Evolutionary conservation across 179 eudicot species (phyloP).

Genomic region (Beta corolliflora): DNA sequence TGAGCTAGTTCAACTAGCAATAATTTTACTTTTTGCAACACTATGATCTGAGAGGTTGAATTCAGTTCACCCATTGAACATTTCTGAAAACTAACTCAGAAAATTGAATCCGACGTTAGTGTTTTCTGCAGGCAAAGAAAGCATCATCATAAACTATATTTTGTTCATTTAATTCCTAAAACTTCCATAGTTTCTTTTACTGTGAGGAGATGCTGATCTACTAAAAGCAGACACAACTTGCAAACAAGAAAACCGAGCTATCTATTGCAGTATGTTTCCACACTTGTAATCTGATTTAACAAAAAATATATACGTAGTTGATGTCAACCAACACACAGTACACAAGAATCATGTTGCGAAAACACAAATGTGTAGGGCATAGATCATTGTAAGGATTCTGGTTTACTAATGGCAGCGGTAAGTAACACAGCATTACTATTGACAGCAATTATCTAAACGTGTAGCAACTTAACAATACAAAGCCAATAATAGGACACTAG

Average conservation of each 20-base stretch:
- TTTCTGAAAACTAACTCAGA: neutral
- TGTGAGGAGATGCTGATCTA: neutral
- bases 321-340: neutral
- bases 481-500: neutral
- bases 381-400: neutral
- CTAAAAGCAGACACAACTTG: neutral
- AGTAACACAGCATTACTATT: neutral
- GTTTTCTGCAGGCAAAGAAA: neutral
- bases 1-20: too few species aligned
- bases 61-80: neutral
- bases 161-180: neutral
- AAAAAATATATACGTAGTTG: neutral
- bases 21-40: too few species aligned
- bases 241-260: neutral
- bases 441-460: neutral
- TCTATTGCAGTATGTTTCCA: neutral
- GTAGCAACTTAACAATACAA: neutral
- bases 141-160: neutral
- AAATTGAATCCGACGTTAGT: neutral
- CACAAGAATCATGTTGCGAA: neutral
- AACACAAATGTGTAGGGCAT: neutral
- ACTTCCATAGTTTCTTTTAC: neutral
- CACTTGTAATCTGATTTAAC: neutral
- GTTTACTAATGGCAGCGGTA: neutral
- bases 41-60: too few species aligned